Base-by-base conservation (phyloP, 2,329 filamentous ascomycete species). In the Fusarium armeniacum region DNA sequence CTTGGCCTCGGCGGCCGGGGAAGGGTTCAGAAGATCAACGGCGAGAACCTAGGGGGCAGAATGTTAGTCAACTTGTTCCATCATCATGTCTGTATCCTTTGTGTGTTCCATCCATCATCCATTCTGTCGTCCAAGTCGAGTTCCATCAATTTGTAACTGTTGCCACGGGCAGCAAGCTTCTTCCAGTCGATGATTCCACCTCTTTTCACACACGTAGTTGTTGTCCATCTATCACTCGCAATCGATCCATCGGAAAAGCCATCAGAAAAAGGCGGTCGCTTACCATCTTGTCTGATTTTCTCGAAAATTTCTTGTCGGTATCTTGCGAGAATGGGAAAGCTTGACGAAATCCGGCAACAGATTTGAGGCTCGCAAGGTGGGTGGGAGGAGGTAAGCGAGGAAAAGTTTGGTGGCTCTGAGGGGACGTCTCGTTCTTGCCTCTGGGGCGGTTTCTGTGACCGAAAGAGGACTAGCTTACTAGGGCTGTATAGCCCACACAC, bases 21-120 rank as follows among this genome's bases (percentile, higher is more conserved):
- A 93, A 83, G 96, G 96, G 93, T 99, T 98, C 86, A 99, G 92
- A 81, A 99, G 94, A 90, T 99, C 96, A 89, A 98, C 93, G 85
- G 96, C 96, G 92, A 99, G 94, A 97, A 98, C 95, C 96, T 98
- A 82, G 57, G 35, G 47, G 69, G 47, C 52, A 65, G 69, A 76
- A 73, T 65, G 82, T 89, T 82, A 89, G 86, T 83, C 82, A 78
- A 57, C 56, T 65, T 59, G 63, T 68, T 70, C 64, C 71, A 64
- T 72, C 55, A 62, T 57, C 63, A 20, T 71, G 50, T 62, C 35
- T 57, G 45, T 45, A 33, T 63, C 46, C 53, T 62, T 62, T 53
- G 38, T 33, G 56, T 58, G 44, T 67, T 71, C 63, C 20, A 52
- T 67, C 36, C 55, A 41, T 64, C 61, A 24, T 38, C 46, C 43